Conservation (phyloP, 495 filamentous ascomycete genomes). For the Daldinia caldariorum region DNA sequence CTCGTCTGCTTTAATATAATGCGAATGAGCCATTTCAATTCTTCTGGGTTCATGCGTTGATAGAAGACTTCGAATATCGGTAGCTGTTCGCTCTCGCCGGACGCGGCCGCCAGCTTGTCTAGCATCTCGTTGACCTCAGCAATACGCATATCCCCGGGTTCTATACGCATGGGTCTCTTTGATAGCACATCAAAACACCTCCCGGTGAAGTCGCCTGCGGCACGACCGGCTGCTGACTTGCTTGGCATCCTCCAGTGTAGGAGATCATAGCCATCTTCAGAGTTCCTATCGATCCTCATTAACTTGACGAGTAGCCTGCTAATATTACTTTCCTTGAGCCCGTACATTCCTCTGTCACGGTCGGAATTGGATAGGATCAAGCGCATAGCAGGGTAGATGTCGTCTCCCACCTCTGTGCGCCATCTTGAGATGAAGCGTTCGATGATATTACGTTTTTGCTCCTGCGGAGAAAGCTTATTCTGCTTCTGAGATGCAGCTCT, state of each 20-base stretch:
- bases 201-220: conserved; percentile 91
- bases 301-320: conserved; percentile 87
- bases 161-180: conserved; percentile 80
- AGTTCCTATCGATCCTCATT: conserved; percentile 91
- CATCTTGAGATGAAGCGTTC: conserved; percentile 89
- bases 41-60: conserved; percentile 88
- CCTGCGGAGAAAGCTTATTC: conserved; percentile 75
- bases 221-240: conserved; percentile 65
- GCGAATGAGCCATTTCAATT: conserved; percentile 92
- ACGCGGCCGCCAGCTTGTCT: conserved; percentile 77
- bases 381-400: conserved; percentile 93
- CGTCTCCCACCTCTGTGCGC: conserved; percentile 85
- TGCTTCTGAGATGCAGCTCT: conserved; percentile 68
- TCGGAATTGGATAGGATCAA: conserved; percentile 95
- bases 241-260: conserved; percentile 95
- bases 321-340: conserved; percentile 91
- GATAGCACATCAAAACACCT: conserved; percentile 85
- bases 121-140: conserved; percentile 89
- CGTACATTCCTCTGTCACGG: conserved; percentile 91
- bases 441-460: conserved; percentile 85
- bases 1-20: conserved; percentile 98
- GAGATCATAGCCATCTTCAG: conserved; percentile 84
- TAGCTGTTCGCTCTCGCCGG: conserved; percentile 82
- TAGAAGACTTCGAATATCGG: conserved; percentile 87
- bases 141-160: conserved; percentile 80